phyloP scores from a whole-genome alignment of 2,329 filamentous ascomycete species.

The Alternaria rosae region DNA sequence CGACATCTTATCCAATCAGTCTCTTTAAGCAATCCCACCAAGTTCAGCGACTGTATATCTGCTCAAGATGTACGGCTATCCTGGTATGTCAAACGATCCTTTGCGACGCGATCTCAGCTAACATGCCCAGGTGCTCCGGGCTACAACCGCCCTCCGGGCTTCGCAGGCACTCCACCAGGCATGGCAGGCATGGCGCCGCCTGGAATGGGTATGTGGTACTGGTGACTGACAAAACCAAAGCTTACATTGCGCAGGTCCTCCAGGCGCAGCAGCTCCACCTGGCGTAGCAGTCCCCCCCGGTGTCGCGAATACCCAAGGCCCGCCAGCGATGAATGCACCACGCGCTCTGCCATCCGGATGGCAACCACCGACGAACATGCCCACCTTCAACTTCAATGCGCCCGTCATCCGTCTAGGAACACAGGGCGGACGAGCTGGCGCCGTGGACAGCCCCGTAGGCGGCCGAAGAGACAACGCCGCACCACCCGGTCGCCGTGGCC shows the following conservation, averaged over 20 bases:
- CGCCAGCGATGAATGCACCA: constrained; percentile 79
- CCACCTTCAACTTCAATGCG: constrained; percentile 97
- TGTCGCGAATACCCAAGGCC: constrained; percentile 75
- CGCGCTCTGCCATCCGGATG: constrained; percentile 83
- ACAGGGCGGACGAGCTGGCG: constrained; percentile 67
- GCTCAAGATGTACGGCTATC: constrained; percentile 47
- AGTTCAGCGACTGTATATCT: constrained; percentile 3
- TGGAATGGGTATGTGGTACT: constrained; percentile 73
- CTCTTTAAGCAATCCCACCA: neutral
- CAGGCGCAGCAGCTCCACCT: constrained; percentile 62
- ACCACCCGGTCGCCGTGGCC: constrained; percentile 56
- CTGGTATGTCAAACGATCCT: constrained; percentile 28
- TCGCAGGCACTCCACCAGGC: constrained; percentile 74
- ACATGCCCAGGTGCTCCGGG: constrained; percentile 56
- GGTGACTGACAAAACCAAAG: neutral
- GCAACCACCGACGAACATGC: constrained; percentile 88
- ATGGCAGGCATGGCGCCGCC: constrained; percentile 80
- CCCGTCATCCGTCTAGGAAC: constrained; percentile 94
- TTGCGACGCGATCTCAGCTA: constrained; percentile 20
- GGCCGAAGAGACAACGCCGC: constrained; percentile 58
- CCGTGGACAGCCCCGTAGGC: constrained; percentile 52
- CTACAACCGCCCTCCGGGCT: constrained; percentile 79
- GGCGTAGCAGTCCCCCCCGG: constrained; percentile 79
- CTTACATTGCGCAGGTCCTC: constrained; percentile 15
- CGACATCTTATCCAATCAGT: neutral